These are phyloP conservation scores for Trichoderma gamsii DNA, from an alignment of 495 filamentous ascomycete species.

Conservation along the genomic window DNA sequence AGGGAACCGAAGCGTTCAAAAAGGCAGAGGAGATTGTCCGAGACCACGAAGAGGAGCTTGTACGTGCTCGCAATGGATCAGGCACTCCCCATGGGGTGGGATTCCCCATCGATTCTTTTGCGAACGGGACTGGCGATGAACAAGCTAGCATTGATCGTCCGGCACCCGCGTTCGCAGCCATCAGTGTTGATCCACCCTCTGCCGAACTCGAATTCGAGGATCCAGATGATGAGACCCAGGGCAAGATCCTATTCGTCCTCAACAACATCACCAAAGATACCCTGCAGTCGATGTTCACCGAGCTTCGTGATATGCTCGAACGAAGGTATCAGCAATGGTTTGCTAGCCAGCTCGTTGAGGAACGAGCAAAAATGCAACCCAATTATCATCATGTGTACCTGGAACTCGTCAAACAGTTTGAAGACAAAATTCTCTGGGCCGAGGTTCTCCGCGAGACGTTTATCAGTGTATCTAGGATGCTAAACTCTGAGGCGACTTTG, in stretches of 20 bases:
- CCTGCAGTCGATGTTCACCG: conserved; percentile 69
- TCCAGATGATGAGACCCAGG: conserved; percentile 75
- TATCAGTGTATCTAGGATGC: conserved; percentile 69
- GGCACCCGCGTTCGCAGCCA: conserved; percentile 59
- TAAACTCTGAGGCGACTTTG: conserved; percentile 83
- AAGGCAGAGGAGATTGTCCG: conserved; percentile 75
- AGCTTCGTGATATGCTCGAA: conserved; percentile 70
- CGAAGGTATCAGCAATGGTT: conserved; percentile 92
- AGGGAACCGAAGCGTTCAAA: conserved; percentile 74
- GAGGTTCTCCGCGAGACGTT: conserved; percentile 95
- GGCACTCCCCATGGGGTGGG: conserved; percentile 19
- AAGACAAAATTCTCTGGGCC: conserved; percentile 68
- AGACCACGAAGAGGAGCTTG: conserved; percentile 50
- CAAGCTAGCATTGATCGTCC: conserved; percentile 46
- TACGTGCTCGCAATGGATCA: conserved; percentile 39
- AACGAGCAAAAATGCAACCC: conserved; percentile 91
- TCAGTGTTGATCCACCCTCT: conserved; percentile 65
- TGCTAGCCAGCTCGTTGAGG: conserved; percentile 88
- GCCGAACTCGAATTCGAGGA: conserved; percentile 61
- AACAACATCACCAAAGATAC: conserved; percentile 94
- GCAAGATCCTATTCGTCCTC: conserved; percentile 89
- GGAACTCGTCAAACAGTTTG: conserved; percentile 77
- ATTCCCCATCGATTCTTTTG: conserved; percentile 28
- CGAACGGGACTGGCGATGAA: conserved; percentile 65
- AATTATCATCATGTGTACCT: conserved; percentile 93